phyloP scores from a whole-genome alignment of 768 basidiomycete genomes.

The Boletus edulis region DNA sequence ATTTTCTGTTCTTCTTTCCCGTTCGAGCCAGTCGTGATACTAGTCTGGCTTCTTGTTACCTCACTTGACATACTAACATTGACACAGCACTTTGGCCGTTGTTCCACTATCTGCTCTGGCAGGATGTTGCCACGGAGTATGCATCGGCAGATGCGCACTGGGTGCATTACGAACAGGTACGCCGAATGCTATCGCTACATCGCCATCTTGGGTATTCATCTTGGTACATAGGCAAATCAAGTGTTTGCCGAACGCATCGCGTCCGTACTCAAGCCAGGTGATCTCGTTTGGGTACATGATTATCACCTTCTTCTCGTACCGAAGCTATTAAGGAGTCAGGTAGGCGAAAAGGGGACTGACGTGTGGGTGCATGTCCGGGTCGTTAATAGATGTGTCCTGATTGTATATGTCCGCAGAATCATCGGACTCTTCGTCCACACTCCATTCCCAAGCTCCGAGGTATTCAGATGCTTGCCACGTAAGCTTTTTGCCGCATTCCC shows the following conservation, averaged over 20 bases:
- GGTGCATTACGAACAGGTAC: constrained; percentile 31
- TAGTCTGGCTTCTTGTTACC: neutral
- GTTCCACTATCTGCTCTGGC: constrained; percentile 98
- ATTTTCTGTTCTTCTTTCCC: neutral
- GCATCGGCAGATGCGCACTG: constrained; percentile 84
- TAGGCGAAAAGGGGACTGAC: constrained; percentile 36
- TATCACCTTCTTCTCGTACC: constrained; percentile 95
- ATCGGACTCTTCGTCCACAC: constrained; percentile 97
- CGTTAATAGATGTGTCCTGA: neutral
- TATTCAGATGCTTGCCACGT: constrained; percentile 93
- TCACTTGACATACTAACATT: constrained; percentile 8
- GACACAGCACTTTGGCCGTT: constrained; percentile 87
- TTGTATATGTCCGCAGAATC: constrained; percentile 31
- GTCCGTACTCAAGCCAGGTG: constrained; percentile 80
- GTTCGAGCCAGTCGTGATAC: neutral
- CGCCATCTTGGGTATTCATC: constrained; percentile 1
- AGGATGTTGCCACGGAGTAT: constrained; percentile 89
- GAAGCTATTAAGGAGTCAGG: constrained; percentile 69
- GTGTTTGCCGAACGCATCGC: constrained; percentile 76
- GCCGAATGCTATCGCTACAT: neutral
- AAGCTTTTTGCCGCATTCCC: constrained; percentile 30
- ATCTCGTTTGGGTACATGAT: constrained; percentile 92
- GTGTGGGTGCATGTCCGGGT: constrained; percentile 13
- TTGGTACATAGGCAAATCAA: constrained; percentile 65
- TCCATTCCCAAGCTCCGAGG: constrained; percentile 95